Conservation (phyloP, 306 rosid genomes). For the Medicago arabica region DNA sequence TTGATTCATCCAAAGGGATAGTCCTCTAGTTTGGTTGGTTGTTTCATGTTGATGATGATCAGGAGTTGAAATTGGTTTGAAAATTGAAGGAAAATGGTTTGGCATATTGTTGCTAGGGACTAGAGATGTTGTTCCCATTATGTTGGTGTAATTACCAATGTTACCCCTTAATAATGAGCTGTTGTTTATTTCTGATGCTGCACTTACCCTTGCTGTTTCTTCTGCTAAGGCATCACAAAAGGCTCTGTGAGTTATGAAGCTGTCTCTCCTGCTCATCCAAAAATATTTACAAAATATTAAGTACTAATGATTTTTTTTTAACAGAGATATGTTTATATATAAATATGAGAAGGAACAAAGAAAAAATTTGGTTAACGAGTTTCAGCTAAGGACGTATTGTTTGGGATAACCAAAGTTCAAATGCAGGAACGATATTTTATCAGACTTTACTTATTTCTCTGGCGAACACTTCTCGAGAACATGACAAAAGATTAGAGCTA, state of each 20-base stretch:
- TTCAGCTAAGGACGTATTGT: not conserved
- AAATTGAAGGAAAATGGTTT: slow-evolving; percentile 59
- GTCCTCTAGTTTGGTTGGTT: slow-evolving; percentile 46
- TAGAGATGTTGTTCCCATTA: slow-evolving; percentile 51
- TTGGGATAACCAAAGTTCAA: not conserved
- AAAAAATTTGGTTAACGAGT: not conserved
- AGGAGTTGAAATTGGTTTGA: slow-evolving; percentile 61
- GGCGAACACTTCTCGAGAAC: not conserved
- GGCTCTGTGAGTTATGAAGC: slow-evolving; percentile 92
- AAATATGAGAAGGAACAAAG: not conserved
- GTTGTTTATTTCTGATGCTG: slow-evolving; percentile 57
- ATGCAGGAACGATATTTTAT: not conserved
- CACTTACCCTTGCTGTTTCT: slow-evolving; percentile 87
- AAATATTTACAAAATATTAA: not conserved
- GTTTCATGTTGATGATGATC: slow-evolving; percentile 37
- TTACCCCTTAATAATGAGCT: slow-evolving; percentile 26
- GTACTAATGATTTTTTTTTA: not conserved
- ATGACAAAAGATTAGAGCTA: not conserved
- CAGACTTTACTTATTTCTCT: not conserved
- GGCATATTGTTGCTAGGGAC: slow-evolving; percentile 48
- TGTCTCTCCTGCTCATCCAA: slow-evolving; percentile 74
- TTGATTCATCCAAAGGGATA: slow-evolving; percentile 62
- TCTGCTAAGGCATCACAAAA: slow-evolving; percentile 95
- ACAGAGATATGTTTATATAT: too few species aligned
- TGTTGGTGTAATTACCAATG: slow-evolving; percentile 49